Evolutionary conservation across 164 flowering plant species (phyloP).

Genomic region (Echeveria elegans): DNA sequence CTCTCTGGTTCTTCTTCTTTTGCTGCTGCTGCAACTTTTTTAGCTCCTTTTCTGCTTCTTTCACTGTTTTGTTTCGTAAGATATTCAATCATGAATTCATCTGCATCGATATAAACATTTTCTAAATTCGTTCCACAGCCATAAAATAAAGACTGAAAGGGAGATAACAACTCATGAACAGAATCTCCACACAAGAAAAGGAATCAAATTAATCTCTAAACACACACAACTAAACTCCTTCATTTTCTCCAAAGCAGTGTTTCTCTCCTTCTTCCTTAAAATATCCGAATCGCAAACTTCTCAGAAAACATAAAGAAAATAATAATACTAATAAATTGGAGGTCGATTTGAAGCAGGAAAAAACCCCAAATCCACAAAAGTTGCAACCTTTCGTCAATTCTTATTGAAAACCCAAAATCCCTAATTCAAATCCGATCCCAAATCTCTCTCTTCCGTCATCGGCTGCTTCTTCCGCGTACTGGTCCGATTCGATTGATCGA

Average conservation of each 20-base stretch:
- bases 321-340: conserved; percentile 4
- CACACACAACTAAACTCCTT: no score
- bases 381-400: background rate
- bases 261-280: background rate
- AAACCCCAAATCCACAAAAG: background rate
- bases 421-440: background rate
- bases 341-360: background rate
- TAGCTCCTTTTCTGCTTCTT: background rate
- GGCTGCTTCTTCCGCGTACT: no score
- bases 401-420: conserved; percentile 9
- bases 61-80: background rate
- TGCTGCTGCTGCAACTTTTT: background rate
- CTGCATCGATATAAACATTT: no score
- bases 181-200: no score
- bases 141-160: no score
- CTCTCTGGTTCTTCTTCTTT: background rate
- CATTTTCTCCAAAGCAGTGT: background rate
- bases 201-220: no score
- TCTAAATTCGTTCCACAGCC: no score
- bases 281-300: background rate
- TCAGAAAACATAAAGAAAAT: background rate
- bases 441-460: conserved; percentile 4
- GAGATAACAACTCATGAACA: no score
- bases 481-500: no score
- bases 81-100: background rate